Percentiles rank a stretch among this genome's conserved stretches.
These are phyloP conservation scores for Aspergillus ibericus DNA, from an alignment of 2,329 filamentous ascomycete genomes.

Conservation along the genomic window DNA sequence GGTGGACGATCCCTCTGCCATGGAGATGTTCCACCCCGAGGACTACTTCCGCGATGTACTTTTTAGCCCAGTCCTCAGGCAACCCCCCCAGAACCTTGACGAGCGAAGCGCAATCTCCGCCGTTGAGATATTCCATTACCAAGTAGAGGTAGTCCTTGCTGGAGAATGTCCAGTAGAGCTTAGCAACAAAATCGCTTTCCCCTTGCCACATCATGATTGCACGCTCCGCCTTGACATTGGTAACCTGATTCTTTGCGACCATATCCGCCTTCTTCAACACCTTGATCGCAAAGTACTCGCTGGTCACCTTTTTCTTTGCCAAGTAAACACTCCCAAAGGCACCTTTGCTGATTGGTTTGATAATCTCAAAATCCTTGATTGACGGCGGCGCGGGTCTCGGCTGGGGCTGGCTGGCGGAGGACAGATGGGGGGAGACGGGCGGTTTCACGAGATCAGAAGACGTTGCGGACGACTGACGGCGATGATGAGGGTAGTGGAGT, in stretches of 20 bases:
- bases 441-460: conserved; percentile 68
- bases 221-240: conserved; percentile 96
- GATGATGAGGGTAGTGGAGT: conserved; percentile 65
- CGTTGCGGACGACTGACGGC: conserved; percentile 86
- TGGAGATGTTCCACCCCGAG: conserved; percentile 97
- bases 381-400: conserved; percentile 88
- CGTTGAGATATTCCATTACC: conserved; percentile 99
- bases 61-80: conserved; percentile 96
- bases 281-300: conserved; percentile 98
- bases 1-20: conserved; percentile 90
- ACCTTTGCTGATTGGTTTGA: conserved; percentile 98
- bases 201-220: conserved; percentile 99
- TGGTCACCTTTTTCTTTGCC: conserved; percentile 97
- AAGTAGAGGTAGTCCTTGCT: conserved; percentile 99
- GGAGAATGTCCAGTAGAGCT: conserved; percentile 99
- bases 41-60: conserved; percentile 93
- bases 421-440: conserved; percentile 79
- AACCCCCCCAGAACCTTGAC: conserved; percentile 92
- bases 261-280: conserved; percentile 99
- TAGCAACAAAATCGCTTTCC: conserved; percentile 97
- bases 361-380: conserved; percentile 99
- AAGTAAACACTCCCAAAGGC: conserved; percentile 97
- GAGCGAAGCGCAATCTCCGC: conserved; percentile 92
- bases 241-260: conserved; percentile 99
- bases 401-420: conserved; percentile 75